Evolutionary conservation across 2,329 filamentous ascomycete genomes (phyloP), one percentile per base, ranked within the genome.

Genomic region (Trichoderma koningii): DNA sequence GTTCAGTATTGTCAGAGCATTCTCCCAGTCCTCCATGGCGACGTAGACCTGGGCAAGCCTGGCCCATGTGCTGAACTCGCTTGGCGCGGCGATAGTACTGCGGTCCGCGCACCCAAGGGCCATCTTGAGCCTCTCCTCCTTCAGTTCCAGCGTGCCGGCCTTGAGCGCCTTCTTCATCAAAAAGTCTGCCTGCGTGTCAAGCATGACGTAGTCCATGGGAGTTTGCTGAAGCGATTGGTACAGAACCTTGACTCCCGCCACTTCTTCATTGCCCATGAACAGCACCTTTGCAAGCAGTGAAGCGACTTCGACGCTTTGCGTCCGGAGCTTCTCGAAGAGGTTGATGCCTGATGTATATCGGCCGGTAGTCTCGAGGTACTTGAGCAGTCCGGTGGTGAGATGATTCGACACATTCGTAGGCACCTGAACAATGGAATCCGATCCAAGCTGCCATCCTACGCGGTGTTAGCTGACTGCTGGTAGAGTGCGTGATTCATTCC

Each of bases 51-150:
- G 92, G 2, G 93, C 93, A 68, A 99, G 79, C 65, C 93, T 85
- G 65, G 95, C 94, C 95, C 95, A 99, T 0, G 95, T 98, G 62
- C 92, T 91, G 73, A 99, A 99, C 76, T 99, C 95, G 76, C 93
- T 97, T 0, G 95, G 95, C 0, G 95, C 95, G 28, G 94, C 94
- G 62, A 97, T 91, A 14, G 97, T 97, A 71, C 92, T 93, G 67
- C 94, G 89, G 77, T 98, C 96, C 6, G 95, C 95, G 72, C 95
- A 96, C 68, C 94, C 93, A 41, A 97, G 82, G 0, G 95, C 94
- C 82, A 98, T 88, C 69, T 90, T 90, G 26, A 93, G 83, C 67
- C 94, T 88, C 71, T 88, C 85, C 21, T 87, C 83, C 71, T 82
- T 87, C 57, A 82, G 76, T 53, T 87, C 84, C 0, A 84, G 78